Base-by-base conservation (phyloP, 2,329 filamentous ascomycete genomes). In the Botrytis medusae region DNA sequence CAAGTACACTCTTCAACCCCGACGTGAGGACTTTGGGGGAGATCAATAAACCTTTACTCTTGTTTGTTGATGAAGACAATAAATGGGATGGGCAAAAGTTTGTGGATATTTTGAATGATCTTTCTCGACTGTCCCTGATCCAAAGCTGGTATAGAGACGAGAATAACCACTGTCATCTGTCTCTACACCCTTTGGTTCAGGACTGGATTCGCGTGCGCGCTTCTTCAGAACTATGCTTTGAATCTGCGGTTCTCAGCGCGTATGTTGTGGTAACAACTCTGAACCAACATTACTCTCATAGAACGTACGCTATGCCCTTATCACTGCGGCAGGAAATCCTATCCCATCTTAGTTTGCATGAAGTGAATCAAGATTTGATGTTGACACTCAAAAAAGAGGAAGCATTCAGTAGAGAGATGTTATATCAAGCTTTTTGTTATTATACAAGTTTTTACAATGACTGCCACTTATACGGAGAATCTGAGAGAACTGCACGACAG, bases 181-280 rank as follows among this genome's bases (percentile, higher is more conserved):
- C 74, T 20, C 51, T 79, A 9, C 77, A 79, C 48, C 77, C 78
- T 16, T 69, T 79, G 10, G 73, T 78, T 37, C 67, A 62, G 67
- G 77, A 78, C 34, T 79, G 78, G 77, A 75, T 79, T 32, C 74
- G 74, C 7, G 48, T 79, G 18, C 69, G 78, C 16, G 70, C 69
- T 25, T 59, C 54, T 18, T 16, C 40, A 4, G 59, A 74, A 57
- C 40, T 69, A 22, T 73, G 54, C 37, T 54, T 34, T 12, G 59
- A 74, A 25, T 76, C 72, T 20, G 65, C 60, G 12, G 44, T 70
- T 48, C 4, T 57, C 51, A 60, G 73, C 34, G 40, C 64, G 9
- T 22, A 73, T 42, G 48, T 75, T 48, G 20, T 76, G 18, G 14
- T 18, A 48, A 68, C 25, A 9, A 29, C 51, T n/a, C 61, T 75